phyloP scores from a whole-genome alignment of 192 early-diverging fungal species.

The Coemansia sp. region DNA sequence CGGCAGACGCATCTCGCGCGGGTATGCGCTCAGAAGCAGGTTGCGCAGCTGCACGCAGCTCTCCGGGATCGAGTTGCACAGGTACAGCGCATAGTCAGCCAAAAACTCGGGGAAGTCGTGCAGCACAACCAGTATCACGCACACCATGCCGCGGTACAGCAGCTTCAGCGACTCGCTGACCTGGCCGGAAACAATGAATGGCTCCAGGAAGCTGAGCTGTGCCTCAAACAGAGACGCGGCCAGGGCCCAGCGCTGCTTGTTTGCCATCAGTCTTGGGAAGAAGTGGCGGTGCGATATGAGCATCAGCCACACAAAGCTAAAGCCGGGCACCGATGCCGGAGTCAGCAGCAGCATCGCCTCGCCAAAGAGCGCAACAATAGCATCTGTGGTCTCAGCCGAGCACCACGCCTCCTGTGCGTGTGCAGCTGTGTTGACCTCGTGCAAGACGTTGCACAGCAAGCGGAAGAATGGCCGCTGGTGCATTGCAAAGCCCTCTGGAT shows the following conservation, averaged over 20 bases:
- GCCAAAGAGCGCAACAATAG: conserved; percentile 21
- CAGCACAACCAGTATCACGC: conserved; percentile 85
- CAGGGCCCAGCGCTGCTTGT: conserved; percentile 80
- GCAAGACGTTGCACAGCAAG: conserved; percentile 76
- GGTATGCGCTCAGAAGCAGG: conserved; percentile 94
- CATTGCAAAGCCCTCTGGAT: conserved; percentile 64
- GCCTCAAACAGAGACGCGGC: conserved; percentile 80
- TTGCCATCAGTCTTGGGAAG: conserved; percentile 79
- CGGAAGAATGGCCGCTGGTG: conserved; percentile 88
- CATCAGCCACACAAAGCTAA: conserved; percentile 91
- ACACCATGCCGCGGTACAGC: conserved; percentile 85
- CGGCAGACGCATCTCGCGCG: conserved; percentile 89
- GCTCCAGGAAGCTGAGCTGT: conserved; percentile 83
- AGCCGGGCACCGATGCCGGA: conserved; percentile 85
- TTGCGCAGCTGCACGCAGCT: conserved; percentile 94
- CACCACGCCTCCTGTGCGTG: conserved; percentile 34
- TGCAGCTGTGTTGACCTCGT: conserved; percentile 59
- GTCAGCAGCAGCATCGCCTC: conserved; percentile 77
- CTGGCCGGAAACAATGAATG: conserved; percentile 71
- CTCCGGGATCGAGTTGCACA: conserved; percentile 88
- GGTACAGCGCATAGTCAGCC: conserved; percentile 83
- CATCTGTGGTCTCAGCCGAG: conserved; percentile 8
- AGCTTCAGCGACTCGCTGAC: conserved; percentile 70
- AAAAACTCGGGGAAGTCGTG: conserved; percentile 99
- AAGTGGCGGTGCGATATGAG: conserved; percentile 90